phyloP scores from a whole-genome alignment of 768 basidiomycete genomes.

The Strobilomyces confusus region DNA sequence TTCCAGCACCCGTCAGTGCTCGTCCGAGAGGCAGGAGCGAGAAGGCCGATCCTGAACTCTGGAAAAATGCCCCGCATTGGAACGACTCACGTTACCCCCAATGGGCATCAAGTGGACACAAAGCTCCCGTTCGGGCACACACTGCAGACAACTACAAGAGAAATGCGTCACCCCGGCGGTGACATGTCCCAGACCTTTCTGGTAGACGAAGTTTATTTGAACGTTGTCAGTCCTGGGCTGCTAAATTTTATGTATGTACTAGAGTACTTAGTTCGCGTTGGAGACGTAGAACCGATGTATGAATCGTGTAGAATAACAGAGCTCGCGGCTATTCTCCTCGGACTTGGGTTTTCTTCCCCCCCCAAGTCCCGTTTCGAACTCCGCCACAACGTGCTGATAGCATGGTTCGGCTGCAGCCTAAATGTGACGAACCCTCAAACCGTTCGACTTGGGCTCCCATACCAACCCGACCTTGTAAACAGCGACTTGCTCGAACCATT shows the following conservation, averaged over 20 bases:
- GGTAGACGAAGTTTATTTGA: conserved; percentile 8
- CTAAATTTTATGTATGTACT: conserved; percentile 17
- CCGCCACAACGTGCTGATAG: not conserved
- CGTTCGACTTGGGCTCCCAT: conserved; percentile 1
- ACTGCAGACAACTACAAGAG: conserved; percentile 36
- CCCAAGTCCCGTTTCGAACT: conserved; percentile 6
- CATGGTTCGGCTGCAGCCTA: conserved; percentile 7
- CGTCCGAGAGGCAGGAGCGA: conserved; percentile 35
- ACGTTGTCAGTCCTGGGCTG: conserved; percentile 3
- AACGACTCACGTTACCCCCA: conserved; percentile 20
- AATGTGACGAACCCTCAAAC: conserved; percentile 15
- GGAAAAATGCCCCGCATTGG: conserved; percentile 18
- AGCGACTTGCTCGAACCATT: conserved; percentile 3
- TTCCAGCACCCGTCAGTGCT: conserved; percentile 40
- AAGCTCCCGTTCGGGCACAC: conserved; percentile 26
- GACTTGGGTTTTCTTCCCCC: not conserved
- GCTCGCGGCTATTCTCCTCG: not conserved
- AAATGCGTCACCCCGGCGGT: conserved; percentile 44
- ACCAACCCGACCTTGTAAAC: conserved; percentile 1
- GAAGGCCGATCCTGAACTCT: conserved; percentile 26
- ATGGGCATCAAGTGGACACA: conserved; percentile 19
- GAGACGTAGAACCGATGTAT: not conserved
- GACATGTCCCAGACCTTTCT: conserved; percentile 20
- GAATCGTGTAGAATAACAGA: conserved; percentile 11
- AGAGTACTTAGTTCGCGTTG: conserved; percentile 10